Conservation (phyloP, 768 basidiomycete genomes). For the Chalciporus piperatus region DNA sequence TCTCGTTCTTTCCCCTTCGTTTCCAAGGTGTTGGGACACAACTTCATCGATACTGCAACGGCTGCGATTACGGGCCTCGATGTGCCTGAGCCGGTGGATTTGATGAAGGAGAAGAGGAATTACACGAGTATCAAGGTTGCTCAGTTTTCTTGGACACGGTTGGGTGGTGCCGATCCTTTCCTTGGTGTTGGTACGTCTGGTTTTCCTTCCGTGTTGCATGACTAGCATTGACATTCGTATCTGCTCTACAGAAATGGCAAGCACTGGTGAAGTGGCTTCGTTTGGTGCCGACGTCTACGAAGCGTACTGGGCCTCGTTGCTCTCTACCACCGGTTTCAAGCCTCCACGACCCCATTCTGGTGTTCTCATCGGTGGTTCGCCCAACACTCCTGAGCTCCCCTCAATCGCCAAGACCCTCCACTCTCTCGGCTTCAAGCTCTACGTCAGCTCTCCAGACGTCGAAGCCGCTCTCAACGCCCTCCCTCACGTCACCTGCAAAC, state of each 20-base stretch:
- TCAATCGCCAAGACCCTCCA: slow-evolving; percentile 75
- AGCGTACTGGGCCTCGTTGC: slow-evolving; percentile 94
- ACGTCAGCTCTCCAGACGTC: slow-evolving; percentile 76
- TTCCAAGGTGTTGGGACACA: slow-evolving; percentile 94
- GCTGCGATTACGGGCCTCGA: slow-evolving; percentile 81
- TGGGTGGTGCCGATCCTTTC: slow-evolving; percentile 96
- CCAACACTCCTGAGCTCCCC: slow-evolving; percentile 82
- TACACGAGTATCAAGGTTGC: slow-evolving; percentile 97
- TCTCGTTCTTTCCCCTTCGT: slow-evolving; percentile 99
- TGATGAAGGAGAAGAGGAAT: slow-evolving; percentile 86
- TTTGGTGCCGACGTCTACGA: slow-evolving; percentile 94
- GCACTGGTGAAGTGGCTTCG: slow-evolving; percentile 95
- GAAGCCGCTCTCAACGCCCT: slow-evolving; percentile 80
- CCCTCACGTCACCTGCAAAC: slow-evolving; percentile 76
- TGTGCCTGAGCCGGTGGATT: slow-evolving; percentile 87
- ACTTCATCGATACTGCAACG: slow-evolving; percentile 94
- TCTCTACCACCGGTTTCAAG: slow-evolving; percentile 95
- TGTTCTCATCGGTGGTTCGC: slow-evolving; percentile 90
- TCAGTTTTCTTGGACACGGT: slow-evolving; percentile 96
- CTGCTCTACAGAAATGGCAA: slow-evolving; percentile 82
- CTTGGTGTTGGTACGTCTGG: slow-evolving; percentile 81
- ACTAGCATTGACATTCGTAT: background rate
- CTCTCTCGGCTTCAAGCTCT: slow-evolving; percentile 93
- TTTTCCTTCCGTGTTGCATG: background rate
- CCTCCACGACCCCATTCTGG: slow-evolving; percentile 81